Evolutionary conservation across 768 basidiomycete species (phyloP).

Genomic region (Mycena galericulata): DNA sequence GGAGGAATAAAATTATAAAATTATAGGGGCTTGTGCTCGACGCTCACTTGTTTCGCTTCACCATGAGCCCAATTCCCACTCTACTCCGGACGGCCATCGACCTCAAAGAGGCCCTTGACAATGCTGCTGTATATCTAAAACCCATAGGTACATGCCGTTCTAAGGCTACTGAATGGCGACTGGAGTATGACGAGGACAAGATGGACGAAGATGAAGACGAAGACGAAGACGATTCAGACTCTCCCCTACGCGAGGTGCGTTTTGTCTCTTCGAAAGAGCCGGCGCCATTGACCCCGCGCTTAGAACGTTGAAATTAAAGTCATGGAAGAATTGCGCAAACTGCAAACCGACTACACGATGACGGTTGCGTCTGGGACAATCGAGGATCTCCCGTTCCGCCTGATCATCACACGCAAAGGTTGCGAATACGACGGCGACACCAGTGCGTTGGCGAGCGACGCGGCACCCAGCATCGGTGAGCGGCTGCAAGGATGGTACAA

Average conservation of each 20-base stretch:
- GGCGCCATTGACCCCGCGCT: not conserved
- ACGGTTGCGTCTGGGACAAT: not conserved
- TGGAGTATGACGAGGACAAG: not conserved
- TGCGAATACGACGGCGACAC: constrained; percentile 9
- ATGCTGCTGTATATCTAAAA: constrained; percentile 9
- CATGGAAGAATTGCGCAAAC: not conserved
- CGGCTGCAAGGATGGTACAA: constrained; percentile 27
- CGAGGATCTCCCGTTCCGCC: not conserved
- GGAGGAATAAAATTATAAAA: too few relatives aligned
- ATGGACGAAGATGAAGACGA: not conserved
- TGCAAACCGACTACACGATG: not conserved
- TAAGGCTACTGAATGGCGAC: constrained; percentile 11
- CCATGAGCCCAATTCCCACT: not conserved
- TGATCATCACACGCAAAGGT: constrained; percentile 3
- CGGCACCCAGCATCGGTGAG: not conserved
- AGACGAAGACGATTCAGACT: not conserved
- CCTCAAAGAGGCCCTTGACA: constrained; percentile 18
- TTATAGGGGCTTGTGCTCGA: too few relatives aligned
- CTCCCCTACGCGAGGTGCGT: not conserved
- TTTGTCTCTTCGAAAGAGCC: not conserved
- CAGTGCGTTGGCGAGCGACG: not conserved
- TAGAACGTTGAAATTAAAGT: not conserved
- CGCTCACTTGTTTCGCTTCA: too few relatives aligned
- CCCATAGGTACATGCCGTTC: constrained; percentile 17
- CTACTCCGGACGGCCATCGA: constrained; percentile 17